A percentile compares a stretch with the other conserved stretches of the same genome.
phyloP scores from a whole-genome alignment of 495 filamentous ascomycete species.

The Talaromyces borbonicus region DNA sequence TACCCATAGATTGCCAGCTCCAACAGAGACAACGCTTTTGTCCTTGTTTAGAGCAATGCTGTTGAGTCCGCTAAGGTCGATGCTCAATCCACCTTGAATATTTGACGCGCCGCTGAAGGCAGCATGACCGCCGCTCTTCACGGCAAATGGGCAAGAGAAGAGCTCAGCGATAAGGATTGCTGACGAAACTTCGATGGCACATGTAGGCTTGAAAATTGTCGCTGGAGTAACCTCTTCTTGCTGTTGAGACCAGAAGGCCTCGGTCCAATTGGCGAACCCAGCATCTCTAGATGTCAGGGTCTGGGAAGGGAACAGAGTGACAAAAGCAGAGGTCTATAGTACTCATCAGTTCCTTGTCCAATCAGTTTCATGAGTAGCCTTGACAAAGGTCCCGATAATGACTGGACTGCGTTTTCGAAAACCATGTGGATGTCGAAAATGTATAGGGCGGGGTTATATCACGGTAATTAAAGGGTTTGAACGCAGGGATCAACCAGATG shows the following conservation, averaged over 20 bases:
- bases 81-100: slow-evolving; percentile 28
- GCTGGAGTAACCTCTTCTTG: slow-evolving; percentile 23
- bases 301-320: background rate
- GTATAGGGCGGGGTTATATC: too few species aligned
- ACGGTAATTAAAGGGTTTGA: too few species aligned
- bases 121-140: slow-evolving; percentile 35
- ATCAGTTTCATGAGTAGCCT: too few species aligned
- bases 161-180: slow-evolving; percentile 13
- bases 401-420: too few species aligned
- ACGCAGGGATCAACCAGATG: too few species aligned
- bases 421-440: too few species aligned
- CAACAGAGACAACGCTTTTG: slow-evolving; percentile 15
- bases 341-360: too few species aligned
- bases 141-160: slow-evolving; percentile 27
- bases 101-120: slow-evolving; percentile 20
- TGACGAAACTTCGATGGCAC: slow-evolving; percentile 13
- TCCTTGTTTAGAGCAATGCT: slow-evolving; percentile 29
- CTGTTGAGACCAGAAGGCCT: slow-evolving; percentile 40
- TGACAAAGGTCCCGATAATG: too few species aligned
- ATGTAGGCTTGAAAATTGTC: slow-evolving; percentile 14
- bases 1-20: slow-evolving; percentile 20
- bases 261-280: background rate
- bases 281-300: background rate
- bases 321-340: background rate
- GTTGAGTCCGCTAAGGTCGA: slow-evolving; percentile 39